phyloP scores from a whole-genome alignment of 2,329 filamentous ascomycete genomes.

The Cladosporium halotolerans region DNA sequence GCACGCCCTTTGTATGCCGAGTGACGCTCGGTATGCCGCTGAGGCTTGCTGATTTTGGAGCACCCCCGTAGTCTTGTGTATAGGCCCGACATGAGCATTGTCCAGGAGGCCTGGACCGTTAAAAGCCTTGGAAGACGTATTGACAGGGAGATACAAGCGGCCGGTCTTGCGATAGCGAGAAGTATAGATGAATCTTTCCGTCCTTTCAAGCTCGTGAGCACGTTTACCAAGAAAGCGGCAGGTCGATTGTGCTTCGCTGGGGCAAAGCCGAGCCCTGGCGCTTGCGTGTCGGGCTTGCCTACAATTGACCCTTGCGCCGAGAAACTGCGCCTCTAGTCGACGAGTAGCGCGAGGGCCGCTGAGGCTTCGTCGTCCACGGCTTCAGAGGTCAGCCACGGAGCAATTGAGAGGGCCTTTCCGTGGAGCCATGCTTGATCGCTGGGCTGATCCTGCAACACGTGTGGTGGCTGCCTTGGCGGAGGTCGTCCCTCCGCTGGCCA shows the following conservation, averaged over 20 bases:
- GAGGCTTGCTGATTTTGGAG: not conserved
- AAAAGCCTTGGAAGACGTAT: no score
- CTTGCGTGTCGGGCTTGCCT: constrained; percentile 7
- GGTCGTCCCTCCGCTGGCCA: no score
- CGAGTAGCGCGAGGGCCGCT: not conserved
- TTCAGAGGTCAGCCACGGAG: not conserved
- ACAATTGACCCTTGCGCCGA: not conserved
- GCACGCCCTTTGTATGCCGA: not conserved
- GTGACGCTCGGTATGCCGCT: not conserved
- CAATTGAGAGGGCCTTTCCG: not conserved
- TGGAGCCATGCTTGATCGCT: not conserved
- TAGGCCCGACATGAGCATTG: no score
- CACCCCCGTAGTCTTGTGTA: no score
- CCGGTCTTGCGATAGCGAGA: no score
- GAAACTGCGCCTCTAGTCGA: not conserved
- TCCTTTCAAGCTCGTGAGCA: not conserved
- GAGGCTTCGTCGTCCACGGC: constrained; percentile 1
- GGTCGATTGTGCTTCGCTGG: not conserved
- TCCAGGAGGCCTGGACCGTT: no score
- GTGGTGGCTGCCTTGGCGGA: not conserved
- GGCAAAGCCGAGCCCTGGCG: constrained; percentile 6
- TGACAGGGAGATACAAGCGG: no score
- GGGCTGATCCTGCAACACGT: not conserved
- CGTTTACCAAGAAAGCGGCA: not conserved
- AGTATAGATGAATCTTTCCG: not conserved